Evolutionary conservation across 2,329 filamentous ascomycete genomes (phyloP), one percentile per base, ranked within the genome.

Genomic region (Fusarium mexicanum): DNA sequence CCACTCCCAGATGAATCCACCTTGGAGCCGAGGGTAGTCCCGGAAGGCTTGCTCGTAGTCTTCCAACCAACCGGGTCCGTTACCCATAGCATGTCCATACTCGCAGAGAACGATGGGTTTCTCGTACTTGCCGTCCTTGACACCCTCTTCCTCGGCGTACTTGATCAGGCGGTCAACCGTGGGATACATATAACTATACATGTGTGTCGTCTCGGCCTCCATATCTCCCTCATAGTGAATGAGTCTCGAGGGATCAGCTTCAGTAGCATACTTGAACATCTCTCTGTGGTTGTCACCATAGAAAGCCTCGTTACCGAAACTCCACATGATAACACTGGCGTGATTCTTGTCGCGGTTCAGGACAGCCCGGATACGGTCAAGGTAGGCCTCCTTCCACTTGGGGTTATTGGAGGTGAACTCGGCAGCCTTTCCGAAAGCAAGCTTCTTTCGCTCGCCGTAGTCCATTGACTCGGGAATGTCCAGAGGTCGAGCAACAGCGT

Each of bases 261-360:
- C 67, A 69, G 89, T 91, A 57, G 87, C 86, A 78, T 88, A 91
- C 8, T 90, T 82, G 74, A 91, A 91, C 92, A 94, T 94, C 40
- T 88, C 89, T 51, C 85, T 85, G 76, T 92, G 90, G 77, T 94
- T 94, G 14, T 84, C 83, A 2, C 92, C 92, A 76, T 92, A 93
- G 78, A 93, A 94, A 0, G 91, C 88, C 78, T 94, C 92, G 76
- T 94, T 94, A 0, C 92, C 92, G 1, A 94, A 84, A 53, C 90
- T 92, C 92, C 92, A 94, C 47, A 93, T 88, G 55, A 94, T 90
- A 57, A 94, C 85, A n/a, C 87, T 91, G 1, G 92, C 81, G 73
- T 93, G 90, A 66, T 94, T 91, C 81, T 93, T 93, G 80, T 94
- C 91, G 22, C 92, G 86, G 75, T 91, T 86, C 0, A 94, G 85